phyloP scores from a whole-genome alignment of 805 yeast species.

The Cyberlindnera bimundalis region DNA sequence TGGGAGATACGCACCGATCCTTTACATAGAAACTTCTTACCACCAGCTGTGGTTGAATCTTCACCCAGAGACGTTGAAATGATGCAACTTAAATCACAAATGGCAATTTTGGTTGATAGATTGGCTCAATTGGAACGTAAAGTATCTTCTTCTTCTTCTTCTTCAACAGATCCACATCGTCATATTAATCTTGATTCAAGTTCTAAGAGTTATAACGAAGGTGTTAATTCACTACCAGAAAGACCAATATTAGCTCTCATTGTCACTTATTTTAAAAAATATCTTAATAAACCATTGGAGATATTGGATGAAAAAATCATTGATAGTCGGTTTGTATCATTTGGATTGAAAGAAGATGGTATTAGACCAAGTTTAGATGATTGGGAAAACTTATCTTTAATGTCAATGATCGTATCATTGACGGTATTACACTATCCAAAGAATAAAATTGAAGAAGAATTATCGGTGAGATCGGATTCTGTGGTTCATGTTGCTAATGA shows the following conservation, averaged over 20 bases:
- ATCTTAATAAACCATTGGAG: constrained; percentile 17
- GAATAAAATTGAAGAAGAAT: constrained; percentile 5
- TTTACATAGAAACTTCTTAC: background rate
- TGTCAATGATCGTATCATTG: constrained; percentile 18
- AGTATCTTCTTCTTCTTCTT: background rate
- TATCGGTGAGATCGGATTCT: constrained; percentile 5
- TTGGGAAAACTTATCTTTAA: constrained; percentile 20
- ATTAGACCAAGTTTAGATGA: constrained; percentile 3
- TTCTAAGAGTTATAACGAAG: constrained; percentile 3
- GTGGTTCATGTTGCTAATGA: constrained; percentile 14
- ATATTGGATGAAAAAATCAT: constrained; percentile 15
- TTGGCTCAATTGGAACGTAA: constrained; percentile 16
- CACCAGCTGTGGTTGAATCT: background rate
- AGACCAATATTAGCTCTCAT: constrained; percentile 1
- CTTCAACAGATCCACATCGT: background rate
- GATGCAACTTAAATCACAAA: constrained; percentile 13
- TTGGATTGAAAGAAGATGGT: background rate
- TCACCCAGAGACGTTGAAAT: constrained; percentile 13
- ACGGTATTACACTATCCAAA: constrained; percentile 18
- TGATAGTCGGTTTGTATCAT: constrained; percentile 5
- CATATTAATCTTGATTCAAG: background rate
- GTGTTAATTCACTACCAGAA: constrained; percentile 7
- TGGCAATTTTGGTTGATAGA: constrained; percentile 14
- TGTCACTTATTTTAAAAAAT: constrained; percentile 12
- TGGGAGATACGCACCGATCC: background rate